Evolutionary conservation across 352 stramenopile species (phyloP).

Genomic region (Phytophthora ohioensis): DNA sequence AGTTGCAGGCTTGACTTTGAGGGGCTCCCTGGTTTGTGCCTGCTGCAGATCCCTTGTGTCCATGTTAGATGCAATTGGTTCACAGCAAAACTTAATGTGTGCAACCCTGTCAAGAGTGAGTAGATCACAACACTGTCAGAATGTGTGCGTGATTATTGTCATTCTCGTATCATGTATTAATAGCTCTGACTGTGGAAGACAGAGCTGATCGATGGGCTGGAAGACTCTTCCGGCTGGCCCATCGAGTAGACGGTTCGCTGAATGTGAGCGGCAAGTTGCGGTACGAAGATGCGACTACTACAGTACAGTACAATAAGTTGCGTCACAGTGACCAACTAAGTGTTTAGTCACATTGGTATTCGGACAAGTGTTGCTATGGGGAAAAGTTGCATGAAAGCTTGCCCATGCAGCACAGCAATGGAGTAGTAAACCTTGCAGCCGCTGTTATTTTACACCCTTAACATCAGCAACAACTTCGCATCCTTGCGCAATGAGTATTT

Average conservation of each 20-base stretch:
- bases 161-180: background rate
- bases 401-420: no score
- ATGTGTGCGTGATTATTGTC: background rate
- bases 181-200: no score
- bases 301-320: no score
- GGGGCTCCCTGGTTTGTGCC: background rate
- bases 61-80: background rate
- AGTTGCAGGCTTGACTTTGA: background rate
- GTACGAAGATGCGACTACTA: no score
- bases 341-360: no score
- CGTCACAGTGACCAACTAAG: no score
- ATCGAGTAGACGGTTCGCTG: background rate
- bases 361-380: no score
- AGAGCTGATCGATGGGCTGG: no score
- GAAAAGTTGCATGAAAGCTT: no score
- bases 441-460: no score
- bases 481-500: slow-evolving; percentile 4
- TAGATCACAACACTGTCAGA: background rate
- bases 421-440: no score
- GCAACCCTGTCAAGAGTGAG: background rate
- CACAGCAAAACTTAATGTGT: background rate
- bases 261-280: background rate
- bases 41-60: background rate
- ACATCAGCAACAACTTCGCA: slow-evolving; percentile 4
- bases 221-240: no score